Base-by-base conservation (phyloP, 2,329 filamentous ascomycete genomes). In the Curvularia sp. region DNA sequence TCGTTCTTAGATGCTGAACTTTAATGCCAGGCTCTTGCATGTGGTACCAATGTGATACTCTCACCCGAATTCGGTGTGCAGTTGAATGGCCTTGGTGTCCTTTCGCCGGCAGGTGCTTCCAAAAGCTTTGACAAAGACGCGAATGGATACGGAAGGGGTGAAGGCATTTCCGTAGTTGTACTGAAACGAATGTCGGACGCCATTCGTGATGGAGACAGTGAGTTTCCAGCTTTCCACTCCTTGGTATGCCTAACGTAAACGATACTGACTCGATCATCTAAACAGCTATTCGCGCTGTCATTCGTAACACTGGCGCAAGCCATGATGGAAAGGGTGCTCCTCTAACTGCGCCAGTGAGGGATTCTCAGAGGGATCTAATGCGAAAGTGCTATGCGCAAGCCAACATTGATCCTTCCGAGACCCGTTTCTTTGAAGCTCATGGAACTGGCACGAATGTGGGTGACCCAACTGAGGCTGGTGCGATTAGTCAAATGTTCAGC, bases 401-500 rank as follows among this genome's bases (percentile, higher is more conserved):
- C 3, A 73, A 73, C 2, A 67, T 80, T 3, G 71, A 76, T 57
- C 56, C 66, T 10, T 53, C 57, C 3, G 20, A 44, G 2, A 63
- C 70, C 76, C 26, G 56, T 2, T 67, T 60, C 28, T 61, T 68
- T 28, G 65, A 71, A 39, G 60, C 64, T 1, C 65, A 67, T 20
- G 64, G 65, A 30, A 88, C 85, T 0, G 85, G 85, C 3, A 88
- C 85, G 0, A 77, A 81, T 39, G 83, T 82, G 3, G 64, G 66
- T 10, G 70, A 73, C 46, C 63, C 70, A 3, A 62, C 64, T 4
- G 69, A 72, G 48, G 58, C 58, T 3, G 43, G 50, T 4, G 64
- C 61, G 2, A 59, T 69, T 13, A 49, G 56, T 10, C 41, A 48
- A 6, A 49, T 39, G 0, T 67, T 69, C 49, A 48, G 49, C 63